Evolutionary conservation across 1,139 yeast species (phyloP), one percentile per base, ranked within the genome.

Genomic region (Diutina sp.): DNA sequence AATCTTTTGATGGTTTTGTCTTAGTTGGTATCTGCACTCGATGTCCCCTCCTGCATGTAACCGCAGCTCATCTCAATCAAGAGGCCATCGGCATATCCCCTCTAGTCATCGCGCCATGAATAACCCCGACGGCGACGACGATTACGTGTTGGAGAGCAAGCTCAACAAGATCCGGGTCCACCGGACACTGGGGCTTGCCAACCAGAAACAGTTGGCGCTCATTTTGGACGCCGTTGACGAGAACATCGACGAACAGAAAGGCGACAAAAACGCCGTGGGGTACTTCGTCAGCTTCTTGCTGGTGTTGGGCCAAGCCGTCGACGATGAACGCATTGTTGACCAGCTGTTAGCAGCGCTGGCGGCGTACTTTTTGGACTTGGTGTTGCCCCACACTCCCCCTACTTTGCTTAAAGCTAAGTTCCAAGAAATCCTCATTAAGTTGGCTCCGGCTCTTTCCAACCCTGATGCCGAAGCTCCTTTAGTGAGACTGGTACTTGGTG

Each of bases 161-260:
- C 50, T 53, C 35, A 29, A 45, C 28, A 41, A 30, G 67, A 83
- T 90, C 63, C 78, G 96, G 67, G 65, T 74, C 7, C 97, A 90
- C 65, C 72, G 79, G 62, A 78, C 72, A 60, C 88, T 96, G 30
- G 89, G 89, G 67, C 73, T 90, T 59, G 88, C 85, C 45, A 89
- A 90, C 69, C 97, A 90, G 72, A 87, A 86, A 66, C 90, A 87
- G 57, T 69, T 75, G 56, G 79, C 80, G n/a, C 66, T 90, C 51
- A 85, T 91, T 60, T 77, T 93, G 56, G 79, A 86, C 21, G 96
- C 97, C 3, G 93, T 93, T 54, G 99, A 93, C 68, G 97, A 90
- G 63, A 89, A 88, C 63, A 78, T 93, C 56, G 78, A 79, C 56
- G 91, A 87, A 61, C 91, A 87, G 65, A 78, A 82, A 56, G 82